Percentiles rank a stretch among this genome's conserved stretches.
These are phyloP conservation scores for Lachnellula hyalina DNA, from an alignment of 2,329 filamentous ascomycete genomes.

Conservation along the genomic window DNA sequence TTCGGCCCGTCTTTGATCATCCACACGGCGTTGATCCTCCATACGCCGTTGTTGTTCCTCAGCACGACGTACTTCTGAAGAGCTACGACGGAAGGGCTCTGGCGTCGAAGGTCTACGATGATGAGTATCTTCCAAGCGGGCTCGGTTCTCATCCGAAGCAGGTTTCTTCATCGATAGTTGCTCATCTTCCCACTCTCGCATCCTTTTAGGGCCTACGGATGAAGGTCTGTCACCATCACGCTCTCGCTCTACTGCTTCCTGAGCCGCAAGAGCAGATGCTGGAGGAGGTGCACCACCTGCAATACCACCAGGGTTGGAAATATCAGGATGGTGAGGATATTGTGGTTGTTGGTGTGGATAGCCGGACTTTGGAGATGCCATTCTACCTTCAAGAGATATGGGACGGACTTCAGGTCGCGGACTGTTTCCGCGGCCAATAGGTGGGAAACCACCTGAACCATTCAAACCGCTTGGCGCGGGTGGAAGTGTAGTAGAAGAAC, in stretches of 20 bases:
- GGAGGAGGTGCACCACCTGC: slow-evolving; percentile 62
- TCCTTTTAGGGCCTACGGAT: slow-evolving; percentile 76
- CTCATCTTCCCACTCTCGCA: slow-evolving; percentile 91
- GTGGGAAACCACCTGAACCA: slow-evolving; percentile 46
- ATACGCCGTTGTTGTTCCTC: slow-evolving; percentile 42
- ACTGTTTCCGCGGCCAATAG: slow-evolving; percentile 70
- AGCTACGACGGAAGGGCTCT: slow-evolving; percentile 69
- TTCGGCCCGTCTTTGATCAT: slow-evolving; percentile 54
- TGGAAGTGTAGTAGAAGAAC: slow-evolving; percentile 38
- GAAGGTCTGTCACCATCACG: slow-evolving; percentile 69
- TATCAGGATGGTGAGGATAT: slow-evolving; percentile 69
- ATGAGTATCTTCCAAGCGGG: slow-evolving; percentile 77
- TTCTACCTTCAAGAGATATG: slow-evolving; percentile 69
- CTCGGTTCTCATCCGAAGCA: slow-evolving; percentile 80
- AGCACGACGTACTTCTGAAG: slow-evolving; percentile 61
- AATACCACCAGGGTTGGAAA: slow-evolving; percentile 28
- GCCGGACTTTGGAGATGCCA: slow-evolving; percentile 84
- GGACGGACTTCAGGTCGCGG: slow-evolving; percentile 80
- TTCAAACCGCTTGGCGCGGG: slow-evolving; percentile 37
- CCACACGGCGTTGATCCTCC: slow-evolving; percentile 31
- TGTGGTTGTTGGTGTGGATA: slow-evolving; percentile 72
- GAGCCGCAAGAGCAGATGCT: slow-evolving; percentile 59
- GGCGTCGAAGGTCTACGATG: slow-evolving; percentile 76
- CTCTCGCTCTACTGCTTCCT: slow-evolving; percentile 56
- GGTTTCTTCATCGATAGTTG: slow-evolving; percentile 66